These are phyloP conservation scores for Saturnispora zaruensis DNA, from an alignment of 805 yeast species.

Conservation along the genomic window DNA sequence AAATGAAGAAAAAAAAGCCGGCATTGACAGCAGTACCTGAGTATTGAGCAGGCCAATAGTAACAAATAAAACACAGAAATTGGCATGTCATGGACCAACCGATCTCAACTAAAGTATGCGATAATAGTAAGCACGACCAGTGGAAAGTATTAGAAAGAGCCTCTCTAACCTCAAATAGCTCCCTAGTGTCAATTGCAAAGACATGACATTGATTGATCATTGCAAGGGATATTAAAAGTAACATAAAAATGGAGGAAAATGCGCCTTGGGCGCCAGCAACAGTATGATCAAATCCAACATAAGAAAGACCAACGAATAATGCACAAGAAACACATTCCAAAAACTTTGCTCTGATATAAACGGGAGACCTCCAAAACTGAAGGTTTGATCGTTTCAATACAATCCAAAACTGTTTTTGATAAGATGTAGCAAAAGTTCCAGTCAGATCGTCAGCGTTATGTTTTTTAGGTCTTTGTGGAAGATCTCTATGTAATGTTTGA, in stretches of 20 bases:
- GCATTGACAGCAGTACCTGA: constrained; percentile 33
- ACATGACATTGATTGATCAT: constrained; percentile 59
- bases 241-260: constrained; percentile 42
- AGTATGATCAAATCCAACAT: constrained; percentile 46
- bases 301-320: constrained; percentile 47
- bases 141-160: constrained; percentile 62
- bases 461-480: constrained; percentile 24
- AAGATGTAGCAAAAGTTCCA: constrained; percentile 38
- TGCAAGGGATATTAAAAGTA: constrained; percentile 53
- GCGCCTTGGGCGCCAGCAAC: constrained; percentile 50
- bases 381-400: constrained; percentile 32
- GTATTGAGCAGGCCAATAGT: constrained; percentile 30
- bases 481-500: no score
- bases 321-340: constrained; percentile 36
- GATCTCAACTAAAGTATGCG: constrained; percentile 47
- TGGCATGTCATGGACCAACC: constrained; percentile 49
- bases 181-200: constrained; percentile 48
- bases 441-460: constrained; percentile 20
- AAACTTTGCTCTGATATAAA: constrained; percentile 42
- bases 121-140: constrained; percentile 50
- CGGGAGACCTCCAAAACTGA: constrained; percentile 44
- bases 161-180: constrained; percentile 61
- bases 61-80: constrained; percentile 38
- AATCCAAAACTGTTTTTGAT: constrained; percentile 29
- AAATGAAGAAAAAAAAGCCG: constrained; percentile 36